These are phyloP conservation scores for Knoxdaviesia proteae DNA, from an alignment of 2,329 filamentous ascomycete species.

Conservation along the genomic window DNA sequence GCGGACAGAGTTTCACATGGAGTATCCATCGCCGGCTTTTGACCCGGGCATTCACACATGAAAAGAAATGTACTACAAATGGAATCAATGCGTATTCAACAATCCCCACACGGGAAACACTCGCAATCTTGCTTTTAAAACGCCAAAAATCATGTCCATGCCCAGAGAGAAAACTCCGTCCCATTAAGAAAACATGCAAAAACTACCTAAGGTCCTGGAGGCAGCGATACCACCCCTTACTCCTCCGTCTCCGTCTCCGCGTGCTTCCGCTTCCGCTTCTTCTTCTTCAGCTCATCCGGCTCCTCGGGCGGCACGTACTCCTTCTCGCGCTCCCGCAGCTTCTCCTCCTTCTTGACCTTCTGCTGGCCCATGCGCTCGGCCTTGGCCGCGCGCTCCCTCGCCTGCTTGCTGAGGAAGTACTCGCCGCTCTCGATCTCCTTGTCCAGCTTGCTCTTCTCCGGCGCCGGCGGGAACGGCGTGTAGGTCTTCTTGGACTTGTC, in stretches of 20 bases:
- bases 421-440: constrained; percentile 94
- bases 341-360: constrained; percentile 71
- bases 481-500: constrained; percentile 91
- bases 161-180: background rate
- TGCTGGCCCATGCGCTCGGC: constrained; percentile 71
- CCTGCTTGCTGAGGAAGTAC: constrained; percentile 85
- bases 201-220: background rate
- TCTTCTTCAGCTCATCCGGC: constrained; percentile 39
- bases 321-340: constrained; percentile 62
- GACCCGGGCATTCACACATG: too few species aligned
- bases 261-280: constrained; percentile 32
- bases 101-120: too few species aligned
- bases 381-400: constrained; percentile 65
- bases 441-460: constrained; percentile 98
- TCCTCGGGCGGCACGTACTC: constrained; percentile 81
- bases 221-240: background rate
- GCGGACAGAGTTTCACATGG: too few species aligned
- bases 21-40: too few species aligned
- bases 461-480: constrained; percentile 89
- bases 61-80: too few species aligned
- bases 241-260: constrained; percentile 8
- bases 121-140: background rate
- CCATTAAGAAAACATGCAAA: constrained; percentile 1
- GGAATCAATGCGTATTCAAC: too few species aligned
- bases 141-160: constrained; percentile 2